Evolutionary conservation across 1,284 basidiomycete species (phyloP), one percentile per base, ranked within the genome.

Genomic region (Irpex sp.): DNA sequence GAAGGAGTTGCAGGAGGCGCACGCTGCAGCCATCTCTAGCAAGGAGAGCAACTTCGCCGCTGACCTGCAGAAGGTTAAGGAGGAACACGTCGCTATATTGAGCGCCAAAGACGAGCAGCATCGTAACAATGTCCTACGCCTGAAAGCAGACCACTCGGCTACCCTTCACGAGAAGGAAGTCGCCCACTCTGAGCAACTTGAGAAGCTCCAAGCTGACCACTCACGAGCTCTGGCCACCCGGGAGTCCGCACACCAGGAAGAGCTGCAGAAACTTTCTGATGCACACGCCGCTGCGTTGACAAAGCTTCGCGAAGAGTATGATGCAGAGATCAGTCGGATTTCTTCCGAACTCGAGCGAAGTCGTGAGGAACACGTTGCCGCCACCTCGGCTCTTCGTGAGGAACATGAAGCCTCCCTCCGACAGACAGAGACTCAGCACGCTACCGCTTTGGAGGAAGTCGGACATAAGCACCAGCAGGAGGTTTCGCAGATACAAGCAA

Each of bases 191-290:
- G 86, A 88, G 63, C 82, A 87, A 66, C 68, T 89, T 36, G 83
- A 87, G 67, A 79, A 81, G 36, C 77, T 91, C 26, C 85, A 86
- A 65, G 82, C 86, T 8, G 89, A 88, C 64, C 88, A 92, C 66
- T 72, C 81, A 3, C 77, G 83, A 33, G 83, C 83, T 6, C 78
- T 90, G 57, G 69, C 79, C 15, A 79, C 83, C 67, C 89, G 87
- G 74, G 89, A 91, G 64, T 72, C 78, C 13, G 79, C 82, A 46
- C 86, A 87, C 66, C 69, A 77, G 2, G 86, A 89, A 61, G 83
- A 88, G 67, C 69, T 89, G 19, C 83, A 88, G 67, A 81, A 78
- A 58, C 74, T 89, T 47, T 83, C 84, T 67, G 77, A 79, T 11
- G 84, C 87, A 15, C 88, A 90, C 69, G 70, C 75, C 2, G 78